Evolutionary conservation across 805 yeast genomes (phyloP).

Genomic region (Starmerella gropengiesseri): DNA sequence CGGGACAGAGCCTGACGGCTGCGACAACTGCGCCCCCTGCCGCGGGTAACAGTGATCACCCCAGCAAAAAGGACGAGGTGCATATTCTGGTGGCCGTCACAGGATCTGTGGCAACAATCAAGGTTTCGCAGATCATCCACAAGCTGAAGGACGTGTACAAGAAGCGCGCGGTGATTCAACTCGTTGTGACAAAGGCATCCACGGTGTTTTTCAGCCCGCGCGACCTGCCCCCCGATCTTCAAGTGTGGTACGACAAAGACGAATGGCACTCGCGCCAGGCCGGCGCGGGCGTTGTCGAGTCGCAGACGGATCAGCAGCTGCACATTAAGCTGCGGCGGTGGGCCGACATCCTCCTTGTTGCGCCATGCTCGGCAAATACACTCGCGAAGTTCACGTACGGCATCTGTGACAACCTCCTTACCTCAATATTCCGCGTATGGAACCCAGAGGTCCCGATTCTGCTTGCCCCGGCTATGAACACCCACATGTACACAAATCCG

Average conservation of each 20-base stretch:
- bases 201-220: constrained; percentile 29
- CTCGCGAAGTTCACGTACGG: constrained; percentile 83
- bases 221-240: constrained; percentile 43
- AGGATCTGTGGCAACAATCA: constrained; percentile 94
- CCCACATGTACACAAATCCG: constrained; percentile 81
- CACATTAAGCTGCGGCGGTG: constrained; percentile 77
- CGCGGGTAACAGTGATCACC: not conserved
- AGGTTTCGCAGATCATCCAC: constrained; percentile 79
- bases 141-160: constrained; percentile 69
- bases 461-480: constrained; percentile 93
- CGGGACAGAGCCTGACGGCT: too few species aligned
- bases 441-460: constrained; percentile 83
- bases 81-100: constrained; percentile 88
- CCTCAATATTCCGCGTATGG: constrained; percentile 90
- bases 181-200: constrained; percentile 53
- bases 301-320: constrained; percentile 71
- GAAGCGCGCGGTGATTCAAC: constrained; percentile 65
- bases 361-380: constrained; percentile 91
- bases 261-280: constrained; percentile 79
- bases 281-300: constrained; percentile 1
- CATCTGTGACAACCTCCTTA: constrained; percentile 78
- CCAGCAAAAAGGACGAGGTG: constrained; percentile 46
- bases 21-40: not conserved
- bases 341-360: constrained; percentile 52
- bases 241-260: constrained; percentile 85